These are phyloP conservation scores for Penicillium hordei DNA, from an alignment of 2,329 filamentous ascomycete species.

Conservation along the genomic window DNA sequence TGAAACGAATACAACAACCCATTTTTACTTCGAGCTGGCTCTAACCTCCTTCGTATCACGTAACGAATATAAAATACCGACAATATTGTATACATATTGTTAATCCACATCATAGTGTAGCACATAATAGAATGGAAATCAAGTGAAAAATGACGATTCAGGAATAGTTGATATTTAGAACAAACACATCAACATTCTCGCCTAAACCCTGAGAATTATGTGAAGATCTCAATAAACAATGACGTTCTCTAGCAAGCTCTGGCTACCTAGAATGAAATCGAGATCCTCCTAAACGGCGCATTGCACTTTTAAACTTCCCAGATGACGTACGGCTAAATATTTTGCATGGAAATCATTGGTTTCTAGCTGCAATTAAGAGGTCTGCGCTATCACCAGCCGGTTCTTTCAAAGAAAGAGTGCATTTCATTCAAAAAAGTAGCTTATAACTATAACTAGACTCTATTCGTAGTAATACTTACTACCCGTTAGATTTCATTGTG, in stretches of 20 bases:
- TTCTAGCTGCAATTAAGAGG: constrained; percentile 2
- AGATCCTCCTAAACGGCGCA: no score
- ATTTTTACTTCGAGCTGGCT: neutral
- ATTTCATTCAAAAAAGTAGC: no score
- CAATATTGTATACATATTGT: no score
- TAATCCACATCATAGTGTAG: no score
- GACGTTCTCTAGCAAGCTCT: constrained; percentile 1
- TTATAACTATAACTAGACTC: neutral
- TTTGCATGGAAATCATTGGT: neutral
- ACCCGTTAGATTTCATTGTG: neutral
- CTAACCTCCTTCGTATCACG: neutral
- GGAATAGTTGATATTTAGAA: no score
- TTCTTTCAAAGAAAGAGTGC: no score
- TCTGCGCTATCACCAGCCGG: no score
- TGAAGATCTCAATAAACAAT: neutral
- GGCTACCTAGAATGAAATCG: neutral
- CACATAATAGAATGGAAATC: no score
- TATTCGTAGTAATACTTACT: neutral
- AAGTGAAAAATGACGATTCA: no score
- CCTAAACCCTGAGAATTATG: neutral
- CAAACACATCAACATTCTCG: neutral
- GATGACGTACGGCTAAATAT: neutral
- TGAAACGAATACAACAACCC: neutral
- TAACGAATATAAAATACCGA: neutral
- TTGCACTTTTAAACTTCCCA: no score